Evolutionary conservation across 1,284 basidiomycete genomes (phyloP), one percentile per base, ranked within the genome.

Genomic region (Sporisorium iseilematis-ciliati): DNA sequence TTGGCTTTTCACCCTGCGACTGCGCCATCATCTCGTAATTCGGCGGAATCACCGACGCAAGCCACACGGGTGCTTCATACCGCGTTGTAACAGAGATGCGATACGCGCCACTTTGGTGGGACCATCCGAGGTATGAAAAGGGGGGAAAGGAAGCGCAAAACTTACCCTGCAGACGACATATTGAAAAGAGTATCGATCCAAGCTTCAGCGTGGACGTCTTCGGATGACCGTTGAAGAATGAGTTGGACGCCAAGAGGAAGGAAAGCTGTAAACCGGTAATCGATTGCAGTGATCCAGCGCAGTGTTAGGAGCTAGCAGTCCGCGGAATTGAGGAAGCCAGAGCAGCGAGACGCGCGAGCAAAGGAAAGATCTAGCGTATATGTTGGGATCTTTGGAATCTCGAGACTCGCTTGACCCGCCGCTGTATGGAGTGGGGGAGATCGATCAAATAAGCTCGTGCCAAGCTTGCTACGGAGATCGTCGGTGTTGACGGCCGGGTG

Each of bases 101-200:
- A 50, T 35, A 23, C 31, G 20, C n/a, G 49, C 31, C 31, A 33
- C 35, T 31, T 33, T 33, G 57, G 57, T 59, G 57, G 57, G 49
- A 14, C 23, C 52, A 41, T 31, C 21, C 16, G 7, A 29, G 26
- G 3, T 12, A 29, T 3, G 26, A 33, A 26, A 25, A 38, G 33
- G 35, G 33, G 48, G 55, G 29, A 29, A 25, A 42, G 18, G 26
- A 53, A 41, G 25, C 29, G 12, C 20, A n/a, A 35, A 18, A 69
- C 66, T 69, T 69, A 69, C 66, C 56, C 66, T 63, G 66, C 56
- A 33, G 66, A 69, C 46, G 65, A 58, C 66, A 69, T 69, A 7
- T 31, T 63, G n/a, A 48, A 20, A 33, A 6, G 4, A 18, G 12
- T 18, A 12, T 43, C 29, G 21, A n/a, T 31, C 21, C 38, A 18